These are phyloP conservation scores for Lablab purpureus DNA, from an alignment of 306 rosid species.

Conservation along the genomic window DNA sequence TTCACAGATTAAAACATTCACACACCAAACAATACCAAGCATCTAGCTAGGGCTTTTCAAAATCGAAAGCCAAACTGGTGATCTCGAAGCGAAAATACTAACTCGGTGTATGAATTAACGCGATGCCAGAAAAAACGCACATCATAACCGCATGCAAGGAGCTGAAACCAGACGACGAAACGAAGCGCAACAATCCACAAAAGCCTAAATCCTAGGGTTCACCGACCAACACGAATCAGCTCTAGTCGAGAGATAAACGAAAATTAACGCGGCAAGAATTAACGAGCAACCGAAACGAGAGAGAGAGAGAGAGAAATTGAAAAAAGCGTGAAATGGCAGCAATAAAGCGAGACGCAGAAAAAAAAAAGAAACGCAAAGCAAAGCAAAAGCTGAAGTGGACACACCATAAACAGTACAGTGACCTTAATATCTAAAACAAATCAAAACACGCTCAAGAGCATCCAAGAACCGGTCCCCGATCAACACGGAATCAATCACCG, in stretches of 20 bases:
- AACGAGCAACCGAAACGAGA: slow-evolving; percentile 43
- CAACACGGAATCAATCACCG: slow-evolving; percentile 47
- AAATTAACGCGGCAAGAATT: slow-evolving; percentile 35
- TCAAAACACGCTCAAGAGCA: slow-evolving; percentile 46
- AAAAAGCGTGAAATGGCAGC: slow-evolving; percentile 47
- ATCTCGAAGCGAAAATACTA: slow-evolving; percentile 32
- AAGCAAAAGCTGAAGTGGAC: slow-evolving; percentile 69
- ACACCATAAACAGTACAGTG: slow-evolving; percentile 69
- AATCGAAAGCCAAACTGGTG: slow-evolving; percentile 31
- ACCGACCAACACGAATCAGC: slow-evolving; percentile 41
- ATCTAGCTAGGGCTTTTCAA: slow-evolving; percentile 67
- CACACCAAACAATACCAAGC: slow-evolving; percentile 32
- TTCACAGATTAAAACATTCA: slow-evolving; percentile 32
- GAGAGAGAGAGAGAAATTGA: background rate
- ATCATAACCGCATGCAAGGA: slow-evolving; percentile 30
- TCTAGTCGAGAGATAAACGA: slow-evolving; percentile 36
- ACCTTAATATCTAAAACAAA: slow-evolving; percentile 50
- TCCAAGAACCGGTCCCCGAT: slow-evolving; percentile 41
- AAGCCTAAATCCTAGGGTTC: slow-evolving; percentile 60
- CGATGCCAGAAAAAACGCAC: slow-evolving; percentile 37
- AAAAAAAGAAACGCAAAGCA: slow-evolving; percentile 46
- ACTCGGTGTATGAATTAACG: slow-evolving; percentile 34
- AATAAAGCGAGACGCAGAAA: slow-evolving; percentile 54
- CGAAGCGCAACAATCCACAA: slow-evolving; percentile 34
- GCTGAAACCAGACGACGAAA: slow-evolving; percentile 39